Conservation (phyloP, 805 yeast species). For the Scheffersomyces amazonensis region DNA sequence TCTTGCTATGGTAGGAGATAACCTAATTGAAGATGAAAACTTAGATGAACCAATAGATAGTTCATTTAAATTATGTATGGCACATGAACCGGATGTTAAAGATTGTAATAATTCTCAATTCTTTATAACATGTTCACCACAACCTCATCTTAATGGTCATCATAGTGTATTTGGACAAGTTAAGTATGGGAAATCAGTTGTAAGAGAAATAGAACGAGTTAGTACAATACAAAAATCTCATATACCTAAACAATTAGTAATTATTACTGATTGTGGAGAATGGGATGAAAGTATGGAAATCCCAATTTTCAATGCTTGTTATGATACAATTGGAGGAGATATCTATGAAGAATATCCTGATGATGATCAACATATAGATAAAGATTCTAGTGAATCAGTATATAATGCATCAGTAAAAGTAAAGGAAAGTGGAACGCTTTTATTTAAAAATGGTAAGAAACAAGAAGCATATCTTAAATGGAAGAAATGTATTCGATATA, state of each 20-base stretch:
- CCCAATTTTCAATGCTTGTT: conserved; percentile 64
- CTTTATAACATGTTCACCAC: conserved; percentile 65
- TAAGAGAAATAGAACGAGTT: conserved; percentile 60
- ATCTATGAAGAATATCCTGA: conserved; percentile 75
- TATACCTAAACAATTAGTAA: conserved; percentile 39
- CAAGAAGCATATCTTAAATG: conserved; percentile 61
- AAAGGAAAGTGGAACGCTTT: conserved; percentile 62
- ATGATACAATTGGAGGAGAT: conserved; percentile 63
- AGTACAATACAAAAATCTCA: conserved; percentile 39
- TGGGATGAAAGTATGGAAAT: conserved; percentile 54
- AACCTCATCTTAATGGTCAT: conserved; percentile 72
- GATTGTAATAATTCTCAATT: conserved; percentile 62
- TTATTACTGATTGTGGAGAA: conserved; percentile 59
- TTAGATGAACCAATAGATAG: conserved; percentile 37
- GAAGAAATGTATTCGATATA: conserved; percentile 62
- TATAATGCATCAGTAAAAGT: conserved; percentile 51
- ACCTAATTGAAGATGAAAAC: conserved; percentile 52
- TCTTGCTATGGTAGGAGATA: conserved; percentile 10
- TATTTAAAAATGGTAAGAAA: conserved; percentile 53
- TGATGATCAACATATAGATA: conserved; percentile 59
- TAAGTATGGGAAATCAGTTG: conserved; percentile 61
- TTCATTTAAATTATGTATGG: conserved; percentile 60
- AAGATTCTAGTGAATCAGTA: conserved; percentile 54
- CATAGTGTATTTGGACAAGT: conserved; percentile 80
- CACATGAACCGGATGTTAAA: conserved; percentile 48